Evolutionary conservation across 2,329 filamentous ascomycete species (phyloP).

Genomic region (Fusarium albosuccineum): DNA sequence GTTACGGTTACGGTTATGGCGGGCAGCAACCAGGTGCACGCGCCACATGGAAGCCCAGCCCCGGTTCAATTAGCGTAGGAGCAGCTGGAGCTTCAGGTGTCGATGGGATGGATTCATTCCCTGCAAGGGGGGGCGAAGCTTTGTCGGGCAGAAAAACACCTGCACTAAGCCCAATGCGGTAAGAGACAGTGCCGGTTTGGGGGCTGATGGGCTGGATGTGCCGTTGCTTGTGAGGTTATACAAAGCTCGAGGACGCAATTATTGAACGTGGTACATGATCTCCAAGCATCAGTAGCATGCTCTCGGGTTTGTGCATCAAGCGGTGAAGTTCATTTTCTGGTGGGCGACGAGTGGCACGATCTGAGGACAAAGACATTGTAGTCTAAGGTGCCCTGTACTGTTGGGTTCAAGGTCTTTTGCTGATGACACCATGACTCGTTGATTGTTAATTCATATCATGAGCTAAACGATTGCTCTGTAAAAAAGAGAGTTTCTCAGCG

Average conservation of each 20-base stretch:
- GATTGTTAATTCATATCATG: no score
- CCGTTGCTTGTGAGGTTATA: no score
- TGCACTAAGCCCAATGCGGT: constrained; percentile 1
- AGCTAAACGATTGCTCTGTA: no score
- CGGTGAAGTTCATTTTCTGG: constrained; percentile 5
- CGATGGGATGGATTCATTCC: constrained; percentile 9
- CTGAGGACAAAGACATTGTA: constrained; percentile 8
- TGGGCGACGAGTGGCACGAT: constrained; percentile 9
- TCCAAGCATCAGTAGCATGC: no score
- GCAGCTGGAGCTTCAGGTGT: constrained; percentile 17
- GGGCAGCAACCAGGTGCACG: constrained; percentile 33
- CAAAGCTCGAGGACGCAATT: no score
- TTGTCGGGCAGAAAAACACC: background rate
- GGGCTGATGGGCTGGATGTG: background rate
- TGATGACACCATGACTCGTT: background rate
- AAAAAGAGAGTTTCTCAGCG: no score
- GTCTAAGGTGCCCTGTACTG: background rate
- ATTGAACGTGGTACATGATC: no score
- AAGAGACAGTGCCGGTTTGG: background rate
- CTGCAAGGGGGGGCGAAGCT: constrained; percentile 8
- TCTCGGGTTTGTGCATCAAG: background rate
- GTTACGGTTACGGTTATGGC: constrained; percentile 10
- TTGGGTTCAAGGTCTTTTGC: background rate
- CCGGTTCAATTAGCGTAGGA: constrained; percentile 21
- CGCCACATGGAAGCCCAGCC: constrained; percentile 24